Conservation (phyloP, 1,284 basidiomycete genomes). For the Boletellus deceptivus region DNA sequence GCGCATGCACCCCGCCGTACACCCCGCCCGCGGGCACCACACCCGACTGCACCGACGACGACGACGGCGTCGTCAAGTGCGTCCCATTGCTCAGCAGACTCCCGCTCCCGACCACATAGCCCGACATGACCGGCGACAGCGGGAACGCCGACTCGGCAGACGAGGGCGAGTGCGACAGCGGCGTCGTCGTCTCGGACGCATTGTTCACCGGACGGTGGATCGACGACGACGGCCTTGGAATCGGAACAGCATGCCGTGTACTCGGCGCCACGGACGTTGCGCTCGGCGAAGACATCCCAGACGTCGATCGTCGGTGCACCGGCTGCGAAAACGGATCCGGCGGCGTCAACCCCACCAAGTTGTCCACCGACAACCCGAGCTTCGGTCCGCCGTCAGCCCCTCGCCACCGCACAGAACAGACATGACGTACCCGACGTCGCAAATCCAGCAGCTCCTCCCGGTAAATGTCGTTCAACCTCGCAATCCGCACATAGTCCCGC, state of each 20-base stretch:
- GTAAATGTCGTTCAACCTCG: constrained; percentile 75
- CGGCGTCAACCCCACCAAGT: constrained; percentile 62
- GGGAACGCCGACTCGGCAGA: constrained; percentile 53
- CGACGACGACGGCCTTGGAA: constrained; percentile 65
- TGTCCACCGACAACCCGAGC: constrained; percentile 73
- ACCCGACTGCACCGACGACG: constrained; percentile 48
- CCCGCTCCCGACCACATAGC: constrained; percentile 40
- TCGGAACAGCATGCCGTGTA: constrained; percentile 52
- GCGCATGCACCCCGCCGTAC: constrained; percentile 28
- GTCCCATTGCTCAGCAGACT: constrained; percentile 59
- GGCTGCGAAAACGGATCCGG: constrained; percentile 67
- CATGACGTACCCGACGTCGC: constrained; percentile 59
- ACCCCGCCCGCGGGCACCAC: constrained; percentile 20
- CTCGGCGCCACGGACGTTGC: constrained; percentile 39
- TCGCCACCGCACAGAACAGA: too few species aligned
- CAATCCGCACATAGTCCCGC: constrained; percentile 67
- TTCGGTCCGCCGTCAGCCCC: constrained; percentile 25
- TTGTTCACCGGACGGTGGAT: constrained; percentile 49
- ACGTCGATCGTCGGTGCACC: constrained; percentile 54
- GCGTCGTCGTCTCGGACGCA: constrained; percentile 49
- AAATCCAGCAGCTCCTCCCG: constrained; percentile 78
- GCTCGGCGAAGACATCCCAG: constrained; percentile 44
- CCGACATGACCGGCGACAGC: constrained; percentile 54
- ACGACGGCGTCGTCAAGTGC: constrained; percentile 63
- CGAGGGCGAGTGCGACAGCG: constrained; percentile 58